phyloP scores from a whole-genome alignment of 768 basidiomycete species.

The Boletales sp. region DNA sequence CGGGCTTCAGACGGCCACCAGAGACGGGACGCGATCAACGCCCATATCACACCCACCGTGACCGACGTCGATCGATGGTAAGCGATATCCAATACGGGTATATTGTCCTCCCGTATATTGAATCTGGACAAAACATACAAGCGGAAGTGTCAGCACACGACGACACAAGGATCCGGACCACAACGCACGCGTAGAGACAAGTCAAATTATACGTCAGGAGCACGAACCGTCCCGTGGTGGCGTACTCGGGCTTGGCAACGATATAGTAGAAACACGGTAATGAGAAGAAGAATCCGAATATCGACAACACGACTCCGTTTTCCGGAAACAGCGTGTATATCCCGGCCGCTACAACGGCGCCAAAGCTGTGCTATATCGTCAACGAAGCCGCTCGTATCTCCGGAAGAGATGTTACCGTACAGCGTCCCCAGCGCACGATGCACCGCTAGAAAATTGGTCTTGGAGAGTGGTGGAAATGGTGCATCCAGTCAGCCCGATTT shows the following conservation, averaged over 20 bases:
- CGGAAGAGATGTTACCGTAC: slow-evolving; percentile 39
- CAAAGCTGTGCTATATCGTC: slow-evolving; percentile 48
- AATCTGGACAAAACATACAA: slow-evolving; percentile 46
- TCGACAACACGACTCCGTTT: slow-evolving; percentile 65
- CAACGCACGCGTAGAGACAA: slow-evolving; percentile 59
- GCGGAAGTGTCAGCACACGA: not conserved
- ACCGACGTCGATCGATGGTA: slow-evolving; percentile 78
- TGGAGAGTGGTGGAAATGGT: slow-evolving; percentile 1
- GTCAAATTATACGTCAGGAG: slow-evolving; percentile 89
- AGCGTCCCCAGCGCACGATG: slow-evolving; percentile 85
- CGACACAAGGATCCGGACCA: not conserved
- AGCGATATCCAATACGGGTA: slow-evolving; percentile 67
- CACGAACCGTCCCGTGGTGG: slow-evolving; percentile 74
- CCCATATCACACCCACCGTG: slow-evolving; percentile 84
- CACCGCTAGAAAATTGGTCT: slow-evolving; percentile 84
- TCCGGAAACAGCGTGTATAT: slow-evolving; percentile 76
- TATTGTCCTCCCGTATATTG: slow-evolving; percentile 65
- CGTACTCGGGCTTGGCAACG: slow-evolving; percentile 71
- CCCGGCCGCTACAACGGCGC: slow-evolving; percentile 70
- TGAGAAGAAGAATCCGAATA: slow-evolving; percentile 87
- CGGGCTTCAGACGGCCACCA: slow-evolving; percentile 98
- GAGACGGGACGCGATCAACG: slow-evolving; percentile 78
- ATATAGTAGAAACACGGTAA: slow-evolving; percentile 94
- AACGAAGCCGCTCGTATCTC: slow-evolving; percentile 3
- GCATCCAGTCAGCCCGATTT: slow-evolving; percentile 5